These are phyloP conservation scores for Keqinozyma sinolaborantium DNA, from an alignment of 1,139 yeast genomes.

Conservation along the genomic window DNA sequence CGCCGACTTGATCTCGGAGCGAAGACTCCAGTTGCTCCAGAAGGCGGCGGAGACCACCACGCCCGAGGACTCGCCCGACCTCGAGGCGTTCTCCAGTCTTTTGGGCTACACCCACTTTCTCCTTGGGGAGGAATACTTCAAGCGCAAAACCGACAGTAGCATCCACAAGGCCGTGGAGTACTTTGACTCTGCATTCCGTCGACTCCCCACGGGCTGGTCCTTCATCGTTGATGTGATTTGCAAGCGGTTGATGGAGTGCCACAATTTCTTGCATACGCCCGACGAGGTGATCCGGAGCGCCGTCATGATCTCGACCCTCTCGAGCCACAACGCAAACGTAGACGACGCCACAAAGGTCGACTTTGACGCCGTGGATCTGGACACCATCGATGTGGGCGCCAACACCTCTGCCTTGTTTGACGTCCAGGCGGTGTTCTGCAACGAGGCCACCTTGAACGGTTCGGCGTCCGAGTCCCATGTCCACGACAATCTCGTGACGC, in stretches of 20 bases:
- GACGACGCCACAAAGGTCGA: background rate
- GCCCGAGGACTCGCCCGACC: background rate
- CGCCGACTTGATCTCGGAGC: constrained; percentile 1
- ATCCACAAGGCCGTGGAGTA: constrained; percentile 35
- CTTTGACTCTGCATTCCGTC: constrained; percentile 17
- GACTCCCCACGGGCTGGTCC: background rate
- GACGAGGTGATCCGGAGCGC: background rate
- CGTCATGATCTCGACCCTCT: background rate
- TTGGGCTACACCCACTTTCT: constrained; percentile 38
- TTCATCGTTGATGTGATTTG: background rate
- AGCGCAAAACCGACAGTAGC: constrained; percentile 5
- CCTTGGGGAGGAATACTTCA: constrained; percentile 45
- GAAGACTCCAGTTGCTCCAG: constrained; percentile 6
- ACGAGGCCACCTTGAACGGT: background rate
- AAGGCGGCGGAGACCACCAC: constrained; percentile 2
- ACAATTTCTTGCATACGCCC: background rate
- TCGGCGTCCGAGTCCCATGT: background rate
- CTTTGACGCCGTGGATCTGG: background rate
- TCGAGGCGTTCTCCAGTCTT: background rate
- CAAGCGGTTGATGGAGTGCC: background rate
- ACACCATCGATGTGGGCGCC: constrained; percentile 60
- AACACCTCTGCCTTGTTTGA: constrained; percentile 41
- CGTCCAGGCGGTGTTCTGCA: background rate
- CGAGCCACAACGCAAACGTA: background rate
- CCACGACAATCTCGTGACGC: background rate